Base-by-base conservation (phyloP, 495 filamentous ascomycete species). In the Echria macrotheca region DNA sequence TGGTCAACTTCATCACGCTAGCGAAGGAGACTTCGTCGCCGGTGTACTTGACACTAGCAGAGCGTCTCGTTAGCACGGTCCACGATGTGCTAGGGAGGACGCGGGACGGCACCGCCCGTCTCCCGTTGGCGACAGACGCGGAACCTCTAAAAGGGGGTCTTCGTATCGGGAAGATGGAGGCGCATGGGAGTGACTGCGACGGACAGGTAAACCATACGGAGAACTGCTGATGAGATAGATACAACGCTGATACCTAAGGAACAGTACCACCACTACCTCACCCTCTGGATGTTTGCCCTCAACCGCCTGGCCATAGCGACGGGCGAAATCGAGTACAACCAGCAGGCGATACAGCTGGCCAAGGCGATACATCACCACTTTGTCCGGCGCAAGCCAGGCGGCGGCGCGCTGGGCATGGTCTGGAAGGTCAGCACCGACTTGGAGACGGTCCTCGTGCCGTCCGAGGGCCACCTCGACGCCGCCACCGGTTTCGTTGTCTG, bases 211-310 rank as follows among this genome's bases (percentile, higher is more conserved):
- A 32, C 19, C 29, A 19, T 18, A 15, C 15, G n/a, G n/a, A n/a
- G n/a, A n/a, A n/a, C n/a, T n/a, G n/a, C n/a, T n/a, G n/a, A n/a
- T n/a, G n/a, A n/a, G n/a, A n/a, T n/a, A n/a, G n/a, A n/a, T n/a
- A n/a, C n/a, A n/a, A 36, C 6, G 19, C 44, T 46, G 29, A 46
- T 32, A 4, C 4, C 6, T 14, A 19, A 41, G 5, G 21, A 14
- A 5, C 44, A 84, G 56, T 85, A 85, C 41, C 80, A 84, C 46
- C 82, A 85, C 50, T 86, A 84, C 55, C 63, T 85, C 8, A 84
- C 81, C 0, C 54, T 86, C 2, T 86, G 82, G 82, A 83, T 85
- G 81, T 86, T 84, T 53, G 82, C 80, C 0, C 64, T 85, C 2
- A 84, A 84, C 60, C 71, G 82, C 4, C 67, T 83, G 31, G 64